A percentile compares a stretch with the other conserved stretches of the same genome.
Evolutionary conservation across 2,329 filamentous ascomycete genomes (phyloP).

Genomic region (Tolypocladium tundrense): DNA sequence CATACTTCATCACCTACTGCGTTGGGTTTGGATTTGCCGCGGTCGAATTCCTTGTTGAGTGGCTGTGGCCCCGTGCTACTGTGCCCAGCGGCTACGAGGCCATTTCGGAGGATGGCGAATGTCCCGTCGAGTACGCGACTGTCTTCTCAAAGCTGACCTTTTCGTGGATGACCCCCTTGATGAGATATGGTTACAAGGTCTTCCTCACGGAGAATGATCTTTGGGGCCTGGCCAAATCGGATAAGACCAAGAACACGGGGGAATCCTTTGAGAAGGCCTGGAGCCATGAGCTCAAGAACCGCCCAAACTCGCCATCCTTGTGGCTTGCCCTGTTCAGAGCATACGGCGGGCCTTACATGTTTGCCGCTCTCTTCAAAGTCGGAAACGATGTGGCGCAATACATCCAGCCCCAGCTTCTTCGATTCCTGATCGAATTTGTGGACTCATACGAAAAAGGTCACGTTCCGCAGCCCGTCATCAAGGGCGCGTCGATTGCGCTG

Average conservation of each 20-base stretch:
- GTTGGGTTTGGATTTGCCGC: slow-evolving; percentile 60
- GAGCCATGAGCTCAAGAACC: slow-evolving; percentile 59
- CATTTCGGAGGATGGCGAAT: slow-evolving; percentile 50
- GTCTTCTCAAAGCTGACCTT: slow-evolving; percentile 92
- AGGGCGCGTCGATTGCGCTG: slow-evolving; percentile 78
- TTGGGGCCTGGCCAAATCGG: slow-evolving; percentile 76
- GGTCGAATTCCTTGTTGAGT: slow-evolving; percentile 69
- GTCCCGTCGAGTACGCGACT: slow-evolving; percentile 80
- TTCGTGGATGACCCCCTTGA: slow-evolving; percentile 97
- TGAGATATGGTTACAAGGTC: slow-evolving; percentile 87
- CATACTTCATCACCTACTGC: slow-evolving; percentile 71
- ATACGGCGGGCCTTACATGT: slow-evolving; percentile 75
- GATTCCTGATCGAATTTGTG: slow-evolving; percentile 75
- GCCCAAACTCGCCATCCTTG: slow-evolving; percentile 52
- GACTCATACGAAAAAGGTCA: slow-evolving; percentile 58
- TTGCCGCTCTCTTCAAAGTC: slow-evolving; percentile 80
- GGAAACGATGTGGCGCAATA: slow-evolving; percentile 80
- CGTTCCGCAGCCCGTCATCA: slow-evolving; percentile 64
- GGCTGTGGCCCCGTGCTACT: slow-evolving; percentile 71
- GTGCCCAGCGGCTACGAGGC: slow-evolving; percentile 43
- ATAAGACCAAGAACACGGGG: slow-evolving; percentile 69
- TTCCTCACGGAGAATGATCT: slow-evolving; percentile 91
- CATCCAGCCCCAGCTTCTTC: slow-evolving; percentile 80
- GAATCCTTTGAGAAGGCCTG: slow-evolving; percentile 63
- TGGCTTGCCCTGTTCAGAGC: slow-evolving; percentile 79